A percentile compares a stretch with the other conserved stretches of the same genome.
These are phyloP conservation scores for Cryptosporidium sp. DNA, from an alignment of 169 alveolate species.

Conservation along the genomic window DNA sequence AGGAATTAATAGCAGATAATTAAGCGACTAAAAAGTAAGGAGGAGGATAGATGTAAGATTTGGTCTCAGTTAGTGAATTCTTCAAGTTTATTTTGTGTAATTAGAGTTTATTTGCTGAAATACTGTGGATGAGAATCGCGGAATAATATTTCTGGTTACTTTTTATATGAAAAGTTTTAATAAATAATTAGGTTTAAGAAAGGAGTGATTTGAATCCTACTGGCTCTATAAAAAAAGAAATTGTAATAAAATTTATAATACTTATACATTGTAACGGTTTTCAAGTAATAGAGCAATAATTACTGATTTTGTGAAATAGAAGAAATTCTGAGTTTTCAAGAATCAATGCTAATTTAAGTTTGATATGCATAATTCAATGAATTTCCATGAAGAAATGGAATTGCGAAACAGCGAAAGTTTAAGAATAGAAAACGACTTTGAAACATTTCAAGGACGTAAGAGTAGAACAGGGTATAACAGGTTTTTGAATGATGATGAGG, in stretches of 20 bases:
- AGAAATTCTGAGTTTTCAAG: not conserved
- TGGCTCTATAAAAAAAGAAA: too few relatives aligned
- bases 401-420: not conserved
- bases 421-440: not conserved
- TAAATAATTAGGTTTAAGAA: not conserved
- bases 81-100: not conserved
- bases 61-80: not conserved
- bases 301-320: not conserved
- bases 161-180: too few relatives aligned
- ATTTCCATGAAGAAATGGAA: conserved; percentile 34
- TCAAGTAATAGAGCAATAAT: not conserved
- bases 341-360: conserved; percentile 3
- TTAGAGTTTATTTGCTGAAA: not conserved
- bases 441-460: not conserved
- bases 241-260: not conserved
- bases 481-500: conserved; percentile 16
- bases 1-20: not conserved
- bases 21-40: not conserved
- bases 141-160: not conserved
- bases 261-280: not conserved
- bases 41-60: not conserved
- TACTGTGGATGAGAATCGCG: not conserved
- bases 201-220: not conserved
- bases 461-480: not conserved
- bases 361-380: conserved; percentile 1